Conservation (phyloP, 1,284 basidiomycete genomes). For the Tilletia indica region DNA sequence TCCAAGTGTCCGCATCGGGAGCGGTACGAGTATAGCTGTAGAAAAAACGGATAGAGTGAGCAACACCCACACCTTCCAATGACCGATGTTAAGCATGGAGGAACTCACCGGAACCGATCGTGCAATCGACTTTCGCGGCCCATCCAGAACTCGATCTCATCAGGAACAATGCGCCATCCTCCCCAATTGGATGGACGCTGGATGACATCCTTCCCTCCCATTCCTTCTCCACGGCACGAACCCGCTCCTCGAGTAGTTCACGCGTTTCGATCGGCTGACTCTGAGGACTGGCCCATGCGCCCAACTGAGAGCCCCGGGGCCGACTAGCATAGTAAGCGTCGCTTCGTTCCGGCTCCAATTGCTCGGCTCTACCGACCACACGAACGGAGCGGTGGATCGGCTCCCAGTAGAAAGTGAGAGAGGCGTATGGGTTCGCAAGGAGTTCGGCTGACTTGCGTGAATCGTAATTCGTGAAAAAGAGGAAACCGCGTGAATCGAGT, state of each 20-base stretch:
- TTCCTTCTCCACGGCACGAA: constrained; percentile 65
- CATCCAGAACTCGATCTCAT: constrained; percentile 64
- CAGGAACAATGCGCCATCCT: constrained; percentile 87
- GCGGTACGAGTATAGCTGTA: too few relatives aligned
- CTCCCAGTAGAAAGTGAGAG: constrained; percentile 87
- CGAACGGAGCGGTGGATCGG: constrained; percentile 79
- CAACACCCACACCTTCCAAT: too few relatives aligned
- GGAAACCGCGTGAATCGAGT: constrained; percentile 67
- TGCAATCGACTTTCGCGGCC: constrained; percentile 51
- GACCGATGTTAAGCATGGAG: too few relatives aligned
- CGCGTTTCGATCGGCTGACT: constrained; percentile 74
- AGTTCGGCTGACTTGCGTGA: constrained; percentile 87
- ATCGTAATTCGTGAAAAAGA: constrained; percentile 94
- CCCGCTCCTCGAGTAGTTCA: constrained; percentile 62
- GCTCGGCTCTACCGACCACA: constrained; percentile 80
- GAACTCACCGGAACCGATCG: constrained; percentile 45
- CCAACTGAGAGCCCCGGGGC: constrained; percentile 78
- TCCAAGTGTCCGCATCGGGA: constrained; percentile 25
- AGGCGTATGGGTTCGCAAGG: constrained; percentile 65
- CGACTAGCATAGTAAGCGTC: constrained; percentile 80
- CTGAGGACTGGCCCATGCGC: constrained; percentile 90
- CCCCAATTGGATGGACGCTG: constrained; percentile 78
- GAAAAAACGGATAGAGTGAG: not conserved
- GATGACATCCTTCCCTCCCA: constrained; percentile 58
- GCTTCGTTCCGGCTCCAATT: constrained; percentile 69